Conservation (phyloP, 164 flowering plant genomes). For the Piper betle region DNA sequence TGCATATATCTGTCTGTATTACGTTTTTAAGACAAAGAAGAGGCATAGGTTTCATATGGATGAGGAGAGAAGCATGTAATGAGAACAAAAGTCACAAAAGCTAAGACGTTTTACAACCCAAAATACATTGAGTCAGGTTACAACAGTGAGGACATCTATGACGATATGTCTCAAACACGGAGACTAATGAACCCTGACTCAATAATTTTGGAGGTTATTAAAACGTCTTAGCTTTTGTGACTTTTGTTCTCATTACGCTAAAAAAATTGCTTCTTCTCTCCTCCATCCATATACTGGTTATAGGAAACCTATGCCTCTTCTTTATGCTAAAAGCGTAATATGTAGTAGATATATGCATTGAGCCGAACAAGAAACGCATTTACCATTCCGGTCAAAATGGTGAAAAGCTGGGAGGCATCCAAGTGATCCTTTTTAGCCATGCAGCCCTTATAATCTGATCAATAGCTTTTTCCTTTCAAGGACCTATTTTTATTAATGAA, state of each 20-base stretch:
- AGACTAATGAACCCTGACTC: not conserved
- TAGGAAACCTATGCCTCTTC: too few relatives aligned
- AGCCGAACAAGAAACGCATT: not conserved
- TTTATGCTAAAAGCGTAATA: not conserved
- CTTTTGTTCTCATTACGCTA: too few relatives aligned
- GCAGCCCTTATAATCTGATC: constrained; percentile 48
- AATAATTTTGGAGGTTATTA: not conserved
- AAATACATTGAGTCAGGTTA: not conserved
- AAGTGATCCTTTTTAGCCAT: constrained; percentile 40
- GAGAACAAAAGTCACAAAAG: not conserved
- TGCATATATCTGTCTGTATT: not conserved
- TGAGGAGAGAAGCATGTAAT: not conserved
- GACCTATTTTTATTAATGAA: constrained; percentile 23
- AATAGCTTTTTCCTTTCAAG: constrained; percentile 55
- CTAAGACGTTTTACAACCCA: not conserved
- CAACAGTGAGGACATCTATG: too few relatives aligned
- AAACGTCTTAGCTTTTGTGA: not conserved
- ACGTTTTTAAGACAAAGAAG: not conserved
- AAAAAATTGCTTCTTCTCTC: not conserved
- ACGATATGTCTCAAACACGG: too few relatives aligned
- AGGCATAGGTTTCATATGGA: too few relatives aligned
- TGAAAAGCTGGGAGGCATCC: constrained; percentile 32
- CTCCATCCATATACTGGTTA: too few relatives aligned
- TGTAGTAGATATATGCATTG: not conserved
- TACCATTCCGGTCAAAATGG: constrained; percentile 43